Evolutionary conservation across 352 stramenopile species (phyloP).

Genomic region (Aphanomyces euteiches): DNA sequence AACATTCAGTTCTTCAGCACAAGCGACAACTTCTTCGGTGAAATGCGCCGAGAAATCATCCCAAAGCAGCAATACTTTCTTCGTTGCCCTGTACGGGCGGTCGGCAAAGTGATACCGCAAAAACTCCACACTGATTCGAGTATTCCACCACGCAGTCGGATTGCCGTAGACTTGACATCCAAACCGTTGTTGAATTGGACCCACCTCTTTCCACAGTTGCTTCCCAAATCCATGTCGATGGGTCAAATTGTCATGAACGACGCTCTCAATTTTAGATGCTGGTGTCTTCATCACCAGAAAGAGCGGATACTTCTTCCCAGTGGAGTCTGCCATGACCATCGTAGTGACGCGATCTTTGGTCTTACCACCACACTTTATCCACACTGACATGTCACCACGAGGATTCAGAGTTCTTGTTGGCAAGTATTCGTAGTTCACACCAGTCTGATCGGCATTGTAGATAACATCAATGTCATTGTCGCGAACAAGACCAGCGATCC

Average conservation of each 20-base stretch:
- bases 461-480: neutral
- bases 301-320: conserved; percentile 32
- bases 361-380: conserved; percentile 29
- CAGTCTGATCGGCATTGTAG: conserved; percentile 31
- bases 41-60: conserved; percentile 5
- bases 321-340: conserved; percentile 34
- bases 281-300: conserved; percentile 37
- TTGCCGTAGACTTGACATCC: conserved; percentile 36
- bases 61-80: conserved; percentile 2
- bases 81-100: neutral
- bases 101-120: conserved; percentile 31
- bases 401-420: conserved; percentile 23
- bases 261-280: conserved; percentile 2
- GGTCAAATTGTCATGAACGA: conserved; percentile 16
- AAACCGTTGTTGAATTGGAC: conserved; percentile 15
- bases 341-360: conserved; percentile 33
- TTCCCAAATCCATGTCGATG: conserved; percentile 31
- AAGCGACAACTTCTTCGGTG: neutral
- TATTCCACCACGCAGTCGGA: conserved; percentile 35
- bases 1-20: neutral
- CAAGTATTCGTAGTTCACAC: conserved; percentile 36
- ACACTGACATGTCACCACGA: conserved; percentile 32
- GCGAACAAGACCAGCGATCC: neutral
- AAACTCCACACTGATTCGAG: conserved; percentile 34
- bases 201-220: conserved; percentile 29